Evolutionary conservation across 352 stramenopile genomes (phyloP).

Genomic region (Globisporangium alternatum): DNA sequence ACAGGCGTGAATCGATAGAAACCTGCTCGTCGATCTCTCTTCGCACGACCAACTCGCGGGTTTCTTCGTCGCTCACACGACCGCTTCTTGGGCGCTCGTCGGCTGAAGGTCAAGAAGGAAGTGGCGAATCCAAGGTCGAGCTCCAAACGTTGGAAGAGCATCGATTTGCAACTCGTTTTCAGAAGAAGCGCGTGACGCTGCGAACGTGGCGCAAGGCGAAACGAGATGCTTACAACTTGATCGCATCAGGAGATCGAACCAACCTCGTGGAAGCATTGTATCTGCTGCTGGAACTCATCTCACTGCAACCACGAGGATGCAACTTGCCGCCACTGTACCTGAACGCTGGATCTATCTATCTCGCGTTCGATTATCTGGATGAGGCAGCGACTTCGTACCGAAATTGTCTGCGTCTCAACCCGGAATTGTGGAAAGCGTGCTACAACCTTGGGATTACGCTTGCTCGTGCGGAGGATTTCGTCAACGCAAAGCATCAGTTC

Average conservation of each 20-base stretch:
- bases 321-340: conserved; percentile 38
- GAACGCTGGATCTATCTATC: conserved; percentile 54
- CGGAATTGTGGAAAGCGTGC: conserved; percentile 36
- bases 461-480: conserved; percentile 44
- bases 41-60: conserved; percentile 14
- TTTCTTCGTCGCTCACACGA: conserved; percentile 8
- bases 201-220: conserved; percentile 38
- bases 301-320: conserved; percentile 29
- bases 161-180: conserved; percentile 46
- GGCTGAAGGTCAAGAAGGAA: not conserved
- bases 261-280: conserved; percentile 49
- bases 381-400: conserved; percentile 53
- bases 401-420: conserved; percentile 39
- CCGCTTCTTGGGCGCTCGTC: not conserved
- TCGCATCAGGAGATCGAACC: conserved; percentile 28
- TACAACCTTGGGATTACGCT: conserved; percentile 51
- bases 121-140: conserved; percentile 16
- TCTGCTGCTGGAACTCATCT: conserved; percentile 54
- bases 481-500: conserved; percentile 43
- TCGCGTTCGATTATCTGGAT: conserved; percentile 44
- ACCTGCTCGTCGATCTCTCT: conserved; percentile 20
- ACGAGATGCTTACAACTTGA: conserved; percentile 25
- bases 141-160: conserved; percentile 61
- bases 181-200: conserved; percentile 39
- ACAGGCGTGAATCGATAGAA: conserved; percentile 15